phyloP scores from a whole-genome alignment of 106 monocot species.

The Acanthochlamys bracteata region DNA sequence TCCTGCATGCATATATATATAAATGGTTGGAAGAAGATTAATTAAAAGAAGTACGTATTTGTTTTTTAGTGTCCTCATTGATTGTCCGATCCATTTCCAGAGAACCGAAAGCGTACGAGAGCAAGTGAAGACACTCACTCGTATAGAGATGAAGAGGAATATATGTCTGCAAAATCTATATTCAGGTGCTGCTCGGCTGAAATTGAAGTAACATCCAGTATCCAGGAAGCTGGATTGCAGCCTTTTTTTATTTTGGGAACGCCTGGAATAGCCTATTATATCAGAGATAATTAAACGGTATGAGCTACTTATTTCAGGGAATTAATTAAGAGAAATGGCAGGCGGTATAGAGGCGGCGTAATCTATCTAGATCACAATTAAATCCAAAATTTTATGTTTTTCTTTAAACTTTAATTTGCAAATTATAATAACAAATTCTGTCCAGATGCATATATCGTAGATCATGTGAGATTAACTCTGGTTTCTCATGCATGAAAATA shows the following conservation, averaged over 20 bases:
- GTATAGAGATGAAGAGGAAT: not conserved
- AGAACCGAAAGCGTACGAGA: not conserved
- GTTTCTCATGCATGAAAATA: too few species aligned
- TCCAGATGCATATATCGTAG: too few species aligned
- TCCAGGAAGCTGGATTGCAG: conserved; percentile 16
- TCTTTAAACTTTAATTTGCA: too few species aligned
- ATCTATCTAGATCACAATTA: too few species aligned
- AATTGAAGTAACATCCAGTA: conserved; percentile 8
- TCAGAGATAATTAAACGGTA: too few species aligned
- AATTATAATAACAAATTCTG: too few species aligned
- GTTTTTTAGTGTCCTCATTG: not conserved
- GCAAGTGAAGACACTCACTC: not conserved
- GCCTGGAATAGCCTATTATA: conserved; percentile 11
- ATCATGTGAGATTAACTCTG: too few species aligned
- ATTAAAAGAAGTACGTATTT: not conserved
- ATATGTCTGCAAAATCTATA: conserved; percentile 8
- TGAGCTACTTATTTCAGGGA: not conserved
- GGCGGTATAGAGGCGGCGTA: not conserved
- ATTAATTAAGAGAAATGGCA: not conserved
- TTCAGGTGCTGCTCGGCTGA: not conserved
- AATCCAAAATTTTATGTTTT: too few species aligned
- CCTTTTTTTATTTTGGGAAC: conserved; percentile 8
- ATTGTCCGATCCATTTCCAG: too few species aligned
- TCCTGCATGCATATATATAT: not conserved
- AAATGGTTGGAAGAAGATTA: not conserved